Base-by-base conservation (phyloP, 2,329 filamentous ascomycete species). In the Epichloe glyceriae region DNA sequence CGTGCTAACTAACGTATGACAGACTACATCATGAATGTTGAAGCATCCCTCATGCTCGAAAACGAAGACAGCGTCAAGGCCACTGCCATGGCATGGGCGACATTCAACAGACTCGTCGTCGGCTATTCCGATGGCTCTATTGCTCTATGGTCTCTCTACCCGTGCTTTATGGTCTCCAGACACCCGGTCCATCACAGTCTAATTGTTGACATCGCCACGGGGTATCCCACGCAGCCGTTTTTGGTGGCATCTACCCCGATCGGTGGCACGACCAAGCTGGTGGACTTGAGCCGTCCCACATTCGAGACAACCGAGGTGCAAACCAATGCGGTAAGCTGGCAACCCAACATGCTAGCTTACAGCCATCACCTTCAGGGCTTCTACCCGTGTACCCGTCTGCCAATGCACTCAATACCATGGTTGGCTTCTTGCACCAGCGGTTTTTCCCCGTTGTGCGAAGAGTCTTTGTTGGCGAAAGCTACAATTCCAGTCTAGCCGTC, bases 51-150 rank as follows among this genome's bases (percentile, higher is more conserved):
- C 14, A 65, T 62, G 17, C 64, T 78, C 5, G 61, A 64, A 0
- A 64, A 70, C 14, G 76, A 80, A 60, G 66, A 72, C 50, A 65
- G 66, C 43, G 63, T 78, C 40, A 66, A 70, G 26, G 73, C 74
- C 30, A 79, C 75, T 15, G 70, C 72, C 52, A 69, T 81, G 49
- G 69, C 75, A 11, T 82, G 78, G 78, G 63, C 73, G 35, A 74
- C 72, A 52, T 69, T 70, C 55, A 80, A 80, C 57, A 73, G 76
- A 20, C 63, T 82, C 39, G 74, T 69, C 0, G 64, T 78, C 33
- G 78, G 76, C 46, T 76, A 80, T 58, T 71, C 70, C 0, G 78
- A 82, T 53, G 78, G 78, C 34, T 76, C 73, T 19, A 65, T 81
- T 37, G 69, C 70, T 19, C 64, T 80, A 11, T 82, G 78, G 78